Base-by-base conservation (phyloP, 208 protist species). In the Angomonas desouzai region DNA sequence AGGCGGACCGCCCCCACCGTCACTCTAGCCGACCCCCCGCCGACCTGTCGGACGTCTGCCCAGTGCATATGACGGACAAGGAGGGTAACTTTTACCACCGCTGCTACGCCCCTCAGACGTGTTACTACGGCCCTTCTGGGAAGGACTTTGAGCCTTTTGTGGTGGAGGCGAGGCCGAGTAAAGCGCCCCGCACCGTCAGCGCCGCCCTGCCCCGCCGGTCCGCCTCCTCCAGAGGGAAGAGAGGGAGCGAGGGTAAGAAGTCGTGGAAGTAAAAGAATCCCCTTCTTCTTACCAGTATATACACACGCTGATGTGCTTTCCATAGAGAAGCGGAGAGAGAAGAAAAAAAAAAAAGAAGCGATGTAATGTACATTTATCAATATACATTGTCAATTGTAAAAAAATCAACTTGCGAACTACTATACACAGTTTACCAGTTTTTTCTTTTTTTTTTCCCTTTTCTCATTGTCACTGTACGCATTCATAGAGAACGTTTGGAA, bases 61-160 rank as follows among this genome's bases (percentile, higher is more conserved):
- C 79, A 11, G 71, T 85, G 10, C 81, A 86, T 49, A 67, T 78
- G 45, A 32, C 70, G 0, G 72, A 81, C 59, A 32, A 22, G 32
- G 49, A 48, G 33, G 81, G 74, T 16, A 71, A 65, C 61, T 85
- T 75, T 27, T 91, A 85, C 62, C 89, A 94, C 61, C 55, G 70
- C 0, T 94, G 89, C 67, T 94, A 79, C 64, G 83, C 80, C 1
- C 82, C 82, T 1, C 30, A 48, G n/a, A 22, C 55, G 2, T 32
- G 32, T 34, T 62, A 34, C 33, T 48, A 30, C 36, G 63, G 30
- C 1, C 63, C 25, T 2, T 18, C 49, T 7, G 38, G 55, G 36
- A 53, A 70, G 27, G 74, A n/a, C n/a, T n/a, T 79, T 29, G 58
- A 70, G 4, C 87, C 87, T 4, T 94, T 89, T 71, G 76, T 91